Evolutionary conservation across 2,329 filamentous ascomycete species (phyloP), one percentile per base, ranked within the genome.

Genomic region (Fusarium tuaranense): DNA sequence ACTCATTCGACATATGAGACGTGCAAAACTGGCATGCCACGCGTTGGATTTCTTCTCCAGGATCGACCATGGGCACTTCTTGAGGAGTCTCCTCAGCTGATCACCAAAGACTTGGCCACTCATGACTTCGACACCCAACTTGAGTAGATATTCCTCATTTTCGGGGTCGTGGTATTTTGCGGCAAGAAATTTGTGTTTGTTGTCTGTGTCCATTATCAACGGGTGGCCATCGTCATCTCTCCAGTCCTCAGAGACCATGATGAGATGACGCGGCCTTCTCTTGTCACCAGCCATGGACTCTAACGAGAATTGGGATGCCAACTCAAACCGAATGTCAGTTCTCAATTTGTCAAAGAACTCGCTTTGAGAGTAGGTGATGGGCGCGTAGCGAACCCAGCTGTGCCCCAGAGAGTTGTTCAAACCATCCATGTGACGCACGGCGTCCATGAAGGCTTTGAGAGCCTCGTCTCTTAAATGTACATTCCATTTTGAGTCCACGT

Each of bases 401-500:
- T 65, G 48, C 3, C 61, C 30, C 18, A 55, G 55, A 34, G 53
- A 53, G 44, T 36, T 57, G 5, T 59, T 3, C 5, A 46, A 30
- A 4, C 18, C 25, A 18, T 51, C 44, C 62, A 68, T 63, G 57
- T 58, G 63, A 4, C 20, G 5, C 20, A 67, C 38, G 13, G 67
- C 67, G 14, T 58, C 32, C 32, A 53, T 53, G 27, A 39, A 69
- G 13, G 58, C 57, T 20, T 9, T 14, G 13, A 22, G 7, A 13
- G 48, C 32, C 18, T 58, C 58, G 5, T 41, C 18, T 16, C 53
- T 38, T 14, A 77, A 57, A n/a, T 57, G 57, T n/a, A 65, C 4
- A 55, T 80, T 80, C 77, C 78, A 80, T 6, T 32, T 12, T 8
- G 57, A 67, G 20, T 72, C 73, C 34, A 64, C 51, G 22, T 76